A percentile compares a stretch with the other conserved stretches of the same genome.
Evolutionary conservation across 192 early-diverging fungal genomes (phyloP).

Genomic region (Lunasporangiospora selenospora): DNA sequence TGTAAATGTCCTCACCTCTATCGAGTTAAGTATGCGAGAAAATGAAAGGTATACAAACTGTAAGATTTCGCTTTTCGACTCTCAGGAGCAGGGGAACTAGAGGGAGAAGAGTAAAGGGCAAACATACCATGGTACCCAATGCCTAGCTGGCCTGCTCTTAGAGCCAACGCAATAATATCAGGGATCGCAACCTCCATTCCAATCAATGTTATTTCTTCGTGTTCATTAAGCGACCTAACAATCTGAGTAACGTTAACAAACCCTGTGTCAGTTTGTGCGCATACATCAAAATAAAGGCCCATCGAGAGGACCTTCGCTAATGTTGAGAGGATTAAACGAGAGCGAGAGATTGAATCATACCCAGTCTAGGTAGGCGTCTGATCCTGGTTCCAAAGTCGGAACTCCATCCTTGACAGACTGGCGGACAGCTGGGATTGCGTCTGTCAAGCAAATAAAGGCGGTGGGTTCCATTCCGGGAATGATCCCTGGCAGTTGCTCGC

Average conservation of each 20-base stretch:
- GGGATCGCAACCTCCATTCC: conserved; percentile 46
- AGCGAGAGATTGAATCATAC: background rate
- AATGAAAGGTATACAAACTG: background rate
- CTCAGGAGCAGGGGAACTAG: no score
- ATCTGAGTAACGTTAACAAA: conserved; percentile 4
- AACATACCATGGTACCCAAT: conserved; percentile 46
- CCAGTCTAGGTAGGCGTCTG: conserved; percentile 45
- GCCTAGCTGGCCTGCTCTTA: conserved; percentile 31
- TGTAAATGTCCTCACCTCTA: conserved; percentile 43
- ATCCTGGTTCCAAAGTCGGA: conserved; percentile 37
- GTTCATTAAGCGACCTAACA: conserved; percentile 29
- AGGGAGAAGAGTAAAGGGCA: background rate
- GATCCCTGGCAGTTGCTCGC: no score
- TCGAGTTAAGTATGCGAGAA: background rate
- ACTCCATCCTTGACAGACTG: conserved; percentile 41
- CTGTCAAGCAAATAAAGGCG: conserved; percentile 41
- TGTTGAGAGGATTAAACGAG: no score
- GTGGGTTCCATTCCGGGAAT: conserved; percentile 45
- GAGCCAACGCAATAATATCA: conserved; percentile 38
- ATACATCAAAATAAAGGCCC: background rate
- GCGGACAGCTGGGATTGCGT: conserved; percentile 34
- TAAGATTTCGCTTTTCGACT: no score
- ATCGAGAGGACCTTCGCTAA: no score
- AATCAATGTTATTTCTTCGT: conserved; percentile 44
- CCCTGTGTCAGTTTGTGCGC: background rate